phyloP scores from a whole-genome alignment of 2,329 filamentous ascomycete species.

The Trichoderma citrinoviride region DNA sequence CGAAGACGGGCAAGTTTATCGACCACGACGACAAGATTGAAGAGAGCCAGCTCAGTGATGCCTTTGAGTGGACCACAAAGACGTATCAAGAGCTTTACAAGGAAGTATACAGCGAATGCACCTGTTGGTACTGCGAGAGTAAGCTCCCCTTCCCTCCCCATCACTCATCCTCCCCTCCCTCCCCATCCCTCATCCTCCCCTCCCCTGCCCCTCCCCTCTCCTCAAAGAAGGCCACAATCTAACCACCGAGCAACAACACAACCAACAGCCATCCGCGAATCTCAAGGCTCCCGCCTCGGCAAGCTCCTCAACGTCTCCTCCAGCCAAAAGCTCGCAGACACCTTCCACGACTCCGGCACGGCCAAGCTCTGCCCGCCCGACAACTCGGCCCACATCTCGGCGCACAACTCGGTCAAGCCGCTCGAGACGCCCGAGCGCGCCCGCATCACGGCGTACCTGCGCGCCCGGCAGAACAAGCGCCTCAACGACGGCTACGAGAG shows the following conservation, averaged over 20 bases:
- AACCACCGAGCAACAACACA: no score
- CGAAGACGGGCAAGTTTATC: conserved; percentile 56
- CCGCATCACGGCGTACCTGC: neutral
- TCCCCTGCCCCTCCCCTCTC: no score
- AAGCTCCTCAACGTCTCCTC: conserved; percentile 22
- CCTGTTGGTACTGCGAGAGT: conserved; percentile 80
- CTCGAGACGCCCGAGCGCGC: conserved; percentile 22
- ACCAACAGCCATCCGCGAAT: conserved; percentile 13
- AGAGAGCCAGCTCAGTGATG: conserved; percentile 59
- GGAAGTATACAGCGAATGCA: conserved; percentile 74
- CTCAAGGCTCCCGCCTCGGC: conserved; percentile 27
- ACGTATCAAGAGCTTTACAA: conserved; percentile 63
- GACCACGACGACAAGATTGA: conserved; percentile 85
- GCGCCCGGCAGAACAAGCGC: conserved; percentile 29
- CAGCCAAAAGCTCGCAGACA: conserved; percentile 32
- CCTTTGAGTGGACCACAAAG: conserved; percentile 72
- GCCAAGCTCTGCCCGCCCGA: conserved; percentile 52
- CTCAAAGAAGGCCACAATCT: no score
- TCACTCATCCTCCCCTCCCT: conserved; percentile 36
- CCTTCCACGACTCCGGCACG: conserved; percentile 48
- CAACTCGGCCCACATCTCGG: conserved; percentile 67
- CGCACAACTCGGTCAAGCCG: conserved; percentile 62
- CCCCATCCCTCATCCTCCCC: no score
- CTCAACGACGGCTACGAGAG: conserved; percentile 57
- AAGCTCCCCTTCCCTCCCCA: conserved; percentile 19